Evolutionary conservation across 192 early-diverging fungal genomes (phyloP).

Genomic region (Paraglomus occultum): DNA sequence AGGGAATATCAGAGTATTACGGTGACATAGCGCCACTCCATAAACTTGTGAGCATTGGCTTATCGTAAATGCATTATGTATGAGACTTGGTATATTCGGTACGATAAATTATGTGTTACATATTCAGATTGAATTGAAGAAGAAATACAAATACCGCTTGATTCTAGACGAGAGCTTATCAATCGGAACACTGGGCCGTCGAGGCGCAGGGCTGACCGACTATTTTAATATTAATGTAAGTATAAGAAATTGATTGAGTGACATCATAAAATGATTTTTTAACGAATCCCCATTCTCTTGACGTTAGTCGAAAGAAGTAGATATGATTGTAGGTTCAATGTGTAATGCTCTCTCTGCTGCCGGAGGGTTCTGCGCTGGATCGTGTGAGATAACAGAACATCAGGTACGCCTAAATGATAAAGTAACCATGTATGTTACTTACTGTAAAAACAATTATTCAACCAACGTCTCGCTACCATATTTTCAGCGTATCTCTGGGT

Average conservation of each 20-base stretch:
- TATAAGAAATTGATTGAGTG: not conserved
- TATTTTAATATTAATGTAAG: slow-evolving; percentile 68
- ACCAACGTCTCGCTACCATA: not conserved
- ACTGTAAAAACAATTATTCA: not conserved
- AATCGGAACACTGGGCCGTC: slow-evolving; percentile 82
- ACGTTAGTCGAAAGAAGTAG: slow-evolving; percentile 65
- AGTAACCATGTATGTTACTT: not conserved
- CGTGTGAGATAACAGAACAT: slow-evolving; percentile 85
- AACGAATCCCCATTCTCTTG: not conserved
- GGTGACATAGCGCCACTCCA: slow-evolving; percentile 86
- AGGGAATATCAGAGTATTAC: slow-evolving; percentile 85
- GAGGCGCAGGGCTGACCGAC: slow-evolving; percentile 87
- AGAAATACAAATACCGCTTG: slow-evolving; percentile 94
- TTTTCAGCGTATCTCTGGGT: slow-evolving; percentile 78
- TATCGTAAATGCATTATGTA: not conserved
- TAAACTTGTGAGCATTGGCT: slow-evolving; percentile 52
- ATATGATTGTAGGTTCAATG: slow-evolving; percentile 88
- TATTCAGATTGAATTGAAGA: slow-evolving; percentile 76
- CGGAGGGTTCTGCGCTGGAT: slow-evolving; percentile 92
- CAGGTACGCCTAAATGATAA: slow-evolving; percentile 13
- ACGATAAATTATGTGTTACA: not conserved
- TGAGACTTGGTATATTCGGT: too few species aligned
- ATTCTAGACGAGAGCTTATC: slow-evolving; percentile 92
- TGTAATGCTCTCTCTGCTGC: slow-evolving; percentile 73
- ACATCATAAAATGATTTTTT: not conserved